Conservation (phyloP, 2,329 filamentous ascomycete species). For the Penicillium sp. region DNA sequence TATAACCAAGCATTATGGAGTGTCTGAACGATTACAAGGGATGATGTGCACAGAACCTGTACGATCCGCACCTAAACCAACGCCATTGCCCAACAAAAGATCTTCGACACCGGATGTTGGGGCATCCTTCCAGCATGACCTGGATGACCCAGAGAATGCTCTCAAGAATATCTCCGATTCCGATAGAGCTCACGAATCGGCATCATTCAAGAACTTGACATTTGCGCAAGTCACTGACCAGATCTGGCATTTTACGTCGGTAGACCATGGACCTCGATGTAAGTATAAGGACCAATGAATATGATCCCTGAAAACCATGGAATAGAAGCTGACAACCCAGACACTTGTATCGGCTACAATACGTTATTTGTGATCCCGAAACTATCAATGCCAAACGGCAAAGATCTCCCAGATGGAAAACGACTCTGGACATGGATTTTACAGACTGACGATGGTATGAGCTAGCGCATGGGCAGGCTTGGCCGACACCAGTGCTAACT, state of each 20-base stretch:
- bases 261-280: conserved; percentile 69
- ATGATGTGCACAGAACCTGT: conserved; percentile 63
- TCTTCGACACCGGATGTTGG: conserved; percentile 9
- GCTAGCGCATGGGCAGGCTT: too few species aligned
- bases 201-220: conserved; percentile 41
- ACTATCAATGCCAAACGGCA: conserved; percentile 37
- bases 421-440: conserved; percentile 72
- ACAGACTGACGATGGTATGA: conserved; percentile 63
- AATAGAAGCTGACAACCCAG: conserved; percentile 39
- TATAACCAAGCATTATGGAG: conserved; percentile 65
- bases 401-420: conserved; percentile 49
- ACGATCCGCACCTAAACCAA: conserved; percentile 24
- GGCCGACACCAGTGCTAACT: conserved; percentile 4
- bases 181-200: conserved; percentile 22
- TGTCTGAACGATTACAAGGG: conserved; percentile 66
- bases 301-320: too few species aligned
- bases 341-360: conserved; percentile 72
- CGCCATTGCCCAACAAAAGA: conserved; percentile 13
- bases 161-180: conserved; percentile 25
- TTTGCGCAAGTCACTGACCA: conserved; percentile 65
- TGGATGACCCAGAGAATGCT: conserved; percentile 36
- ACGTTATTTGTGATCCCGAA: conserved; percentile 53
- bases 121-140: conserved; percentile 12
- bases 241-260: conserved; percentile 74
- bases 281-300: conserved; percentile 23